Percentiles rank a stretch among this genome's conserved stretches.
Evolutionary conservation across 345 rosid genomes (phyloP).

Genomic region (Murraya koenigii): DNA sequence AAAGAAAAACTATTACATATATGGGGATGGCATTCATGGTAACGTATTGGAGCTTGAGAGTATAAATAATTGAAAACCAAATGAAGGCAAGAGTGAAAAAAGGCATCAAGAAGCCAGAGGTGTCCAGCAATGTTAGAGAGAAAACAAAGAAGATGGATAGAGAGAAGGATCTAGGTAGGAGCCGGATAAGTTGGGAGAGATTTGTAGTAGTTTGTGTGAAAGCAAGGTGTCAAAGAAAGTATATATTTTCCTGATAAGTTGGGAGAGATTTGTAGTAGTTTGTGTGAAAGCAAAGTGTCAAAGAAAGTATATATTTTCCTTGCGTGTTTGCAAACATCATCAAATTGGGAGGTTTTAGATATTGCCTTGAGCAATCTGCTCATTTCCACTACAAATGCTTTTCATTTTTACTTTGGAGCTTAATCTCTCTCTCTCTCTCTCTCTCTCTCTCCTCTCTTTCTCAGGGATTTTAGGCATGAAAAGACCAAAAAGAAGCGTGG

Average conservation of each 20-base stretch:
- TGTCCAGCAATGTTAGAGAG: too few species aligned
- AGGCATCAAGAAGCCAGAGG: too few species aligned
- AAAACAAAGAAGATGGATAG: background rate
- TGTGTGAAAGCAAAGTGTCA: background rate
- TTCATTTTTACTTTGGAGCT: background rate
- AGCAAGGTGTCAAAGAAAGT: background rate
- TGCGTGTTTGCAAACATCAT: background rate
- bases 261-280: too few species aligned
- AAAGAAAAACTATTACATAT: background rate
- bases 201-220: background rate
- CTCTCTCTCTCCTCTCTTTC: background rate
- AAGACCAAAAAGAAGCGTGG: conserved; percentile 99
- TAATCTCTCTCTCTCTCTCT: conserved; percentile 1
- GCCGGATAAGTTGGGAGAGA: too few species aligned
- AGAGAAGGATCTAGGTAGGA: too few species aligned
- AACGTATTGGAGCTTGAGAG: background rate
- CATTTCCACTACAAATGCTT: background rate
- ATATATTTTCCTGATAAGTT: too few species aligned
- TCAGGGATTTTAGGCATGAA: conserved; percentile 90
- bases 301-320: background rate
- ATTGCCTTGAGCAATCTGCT: too few species aligned
- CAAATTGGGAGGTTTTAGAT: background rate
- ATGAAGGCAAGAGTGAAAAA: background rate
- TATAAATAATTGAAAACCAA: background rate
- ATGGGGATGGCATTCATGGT: background rate